Percentiles rank a stretch among this genome's conserved stretches.
These are phyloP conservation scores for Afroboletus lepidellus DNA, from an alignment of 1,284 basidiomycete species.

Conservation along the genomic window DNA sequence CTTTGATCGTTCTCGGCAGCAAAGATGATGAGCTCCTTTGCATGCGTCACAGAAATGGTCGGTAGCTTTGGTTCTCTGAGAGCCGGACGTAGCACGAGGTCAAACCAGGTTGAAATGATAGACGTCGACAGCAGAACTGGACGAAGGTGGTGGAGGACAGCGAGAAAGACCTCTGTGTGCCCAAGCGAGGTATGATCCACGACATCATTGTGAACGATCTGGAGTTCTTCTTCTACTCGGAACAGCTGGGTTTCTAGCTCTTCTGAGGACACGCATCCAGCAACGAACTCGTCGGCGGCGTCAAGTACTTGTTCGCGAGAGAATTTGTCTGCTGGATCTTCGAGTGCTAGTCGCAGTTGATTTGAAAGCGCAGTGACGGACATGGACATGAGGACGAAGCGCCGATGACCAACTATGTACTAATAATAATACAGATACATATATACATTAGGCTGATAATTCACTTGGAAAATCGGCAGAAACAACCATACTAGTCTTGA, in stretches of 20 bases:
- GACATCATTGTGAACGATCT: constrained; percentile 57
- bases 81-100: constrained; percentile 70
- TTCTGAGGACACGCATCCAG: constrained; percentile 45
- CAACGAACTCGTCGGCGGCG: constrained; percentile 53
- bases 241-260: constrained; percentile 44
- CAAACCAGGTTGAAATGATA: constrained; percentile 75
- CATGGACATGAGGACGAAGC: constrained; percentile 26
- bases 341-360: constrained; percentile 56
- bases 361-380: constrained; percentile 43
- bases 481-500: background rate
- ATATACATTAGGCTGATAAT: background rate
- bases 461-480: background rate
- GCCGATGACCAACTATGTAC: no score
- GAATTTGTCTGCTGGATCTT: constrained; percentile 40
- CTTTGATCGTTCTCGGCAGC: constrained; percentile 52
- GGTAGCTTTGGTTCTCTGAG: constrained; percentile 70
- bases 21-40: constrained; percentile 68
- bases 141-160: constrained; percentile 59
- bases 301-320: constrained; percentile 46
- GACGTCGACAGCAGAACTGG: constrained; percentile 61
- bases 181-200: constrained; percentile 59
- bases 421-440: background rate
- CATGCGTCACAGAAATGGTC: constrained; percentile 53
- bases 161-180: constrained; percentile 66
- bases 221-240: constrained; percentile 65